These are phyloP conservation scores for Backusella luteola DNA, from an alignment of 192 early-diverging fungal genomes.

Conservation along the genomic window DNA sequence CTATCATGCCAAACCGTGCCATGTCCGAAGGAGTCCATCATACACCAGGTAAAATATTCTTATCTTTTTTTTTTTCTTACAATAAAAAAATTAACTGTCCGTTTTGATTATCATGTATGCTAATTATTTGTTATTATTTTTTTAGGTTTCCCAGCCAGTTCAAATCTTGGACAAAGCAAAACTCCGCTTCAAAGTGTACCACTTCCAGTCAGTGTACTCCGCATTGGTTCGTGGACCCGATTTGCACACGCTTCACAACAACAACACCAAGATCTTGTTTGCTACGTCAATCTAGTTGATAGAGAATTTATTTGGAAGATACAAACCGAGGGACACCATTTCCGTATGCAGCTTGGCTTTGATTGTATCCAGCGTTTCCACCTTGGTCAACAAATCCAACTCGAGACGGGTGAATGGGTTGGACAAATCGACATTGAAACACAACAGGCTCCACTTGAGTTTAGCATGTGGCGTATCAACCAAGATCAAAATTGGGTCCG, in stretches of 20 bases:
- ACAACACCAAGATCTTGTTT: slow-evolving; percentile 6
- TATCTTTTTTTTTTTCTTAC: no score
- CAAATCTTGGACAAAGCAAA: background rate
- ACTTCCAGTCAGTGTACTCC: slow-evolving; percentile 23
- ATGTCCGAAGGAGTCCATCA: slow-evolving; percentile 14
- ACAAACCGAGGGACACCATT: slow-evolving; percentile 44
- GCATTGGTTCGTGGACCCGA: slow-evolving; percentile 30
- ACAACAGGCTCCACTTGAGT: slow-evolving; percentile 4
- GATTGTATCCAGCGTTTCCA: slow-evolving; percentile 41
- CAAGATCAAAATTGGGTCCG: slow-evolving; percentile 49
- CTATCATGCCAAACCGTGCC: background rate
- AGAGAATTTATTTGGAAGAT: slow-evolving; percentile 24
- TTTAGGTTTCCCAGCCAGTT: slow-evolving; percentile 4
- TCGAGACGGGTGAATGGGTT: slow-evolving; percentile 16
- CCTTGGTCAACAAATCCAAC: slow-evolving; percentile 23
- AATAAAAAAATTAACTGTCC: background rate
- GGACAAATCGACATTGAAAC: slow-evolving; percentile 21
- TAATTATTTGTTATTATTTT: background rate
- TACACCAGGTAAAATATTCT: background rate
- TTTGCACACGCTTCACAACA: slow-evolving; percentile 8
- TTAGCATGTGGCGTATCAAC: slow-evolving; percentile 40
- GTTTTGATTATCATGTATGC: background rate
- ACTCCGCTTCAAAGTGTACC: slow-evolving; percentile 6
- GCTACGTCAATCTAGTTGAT: background rate
- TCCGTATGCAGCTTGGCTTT: slow-evolving; percentile 58